Percentiles rank a stretch among this genome's conserved stretches.
Evolutionary conservation across 2,329 filamentous ascomycete genomes (phyloP).

Genomic region (Thyridium curvatum): DNA sequence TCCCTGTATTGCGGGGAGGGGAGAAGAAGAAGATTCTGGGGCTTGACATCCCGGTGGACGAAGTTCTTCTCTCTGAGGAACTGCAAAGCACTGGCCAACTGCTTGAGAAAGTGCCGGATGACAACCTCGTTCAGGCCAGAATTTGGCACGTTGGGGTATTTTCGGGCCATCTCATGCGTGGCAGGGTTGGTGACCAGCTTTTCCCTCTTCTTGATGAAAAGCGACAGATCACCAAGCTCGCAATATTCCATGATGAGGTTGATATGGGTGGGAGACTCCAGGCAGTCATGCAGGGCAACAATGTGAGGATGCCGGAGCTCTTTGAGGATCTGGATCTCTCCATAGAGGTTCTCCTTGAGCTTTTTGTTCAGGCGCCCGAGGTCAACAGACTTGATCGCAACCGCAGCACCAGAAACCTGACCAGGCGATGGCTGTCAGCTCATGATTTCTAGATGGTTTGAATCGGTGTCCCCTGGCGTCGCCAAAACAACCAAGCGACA

Average conservation of each 20-base stretch:
- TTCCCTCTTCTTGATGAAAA: conserved; percentile 93
- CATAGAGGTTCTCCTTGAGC: conserved; percentile 90
- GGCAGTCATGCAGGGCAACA: conserved; percentile 89
- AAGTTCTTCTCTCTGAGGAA: conserved; percentile 82
- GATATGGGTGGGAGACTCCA: conserved; percentile 81
- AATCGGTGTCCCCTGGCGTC: too few relatives aligned
- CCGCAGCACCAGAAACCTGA: conserved; percentile 72
- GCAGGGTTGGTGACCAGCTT: conserved; percentile 73
- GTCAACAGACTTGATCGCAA: conserved; percentile 96
- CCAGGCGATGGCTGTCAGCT: conserved; percentile 9
- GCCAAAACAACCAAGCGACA: too few relatives aligned
- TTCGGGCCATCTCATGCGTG: conserved; percentile 83
- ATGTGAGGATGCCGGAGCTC: conserved; percentile 93
- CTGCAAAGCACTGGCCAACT: conserved; percentile 84
- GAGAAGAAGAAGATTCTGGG: conserved; percentile 87
- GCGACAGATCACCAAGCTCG: conserved; percentile 85
- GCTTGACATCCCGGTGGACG: conserved; percentile 95
- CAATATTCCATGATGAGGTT: conserved; percentile 99
- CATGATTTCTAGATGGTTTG: too few relatives aligned
- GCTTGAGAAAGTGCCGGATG: conserved; percentile 91
- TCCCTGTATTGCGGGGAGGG: conserved; percentile 70
- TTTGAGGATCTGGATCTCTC: conserved; percentile 93
- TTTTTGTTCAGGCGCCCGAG: conserved; percentile 88
- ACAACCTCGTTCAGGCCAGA: conserved; percentile 96
- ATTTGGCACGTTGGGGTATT: conserved; percentile 77